Evolutionary conservation across 495 filamentous ascomycete species (phyloP).

Genomic region (Aspergillus steynii): DNA sequence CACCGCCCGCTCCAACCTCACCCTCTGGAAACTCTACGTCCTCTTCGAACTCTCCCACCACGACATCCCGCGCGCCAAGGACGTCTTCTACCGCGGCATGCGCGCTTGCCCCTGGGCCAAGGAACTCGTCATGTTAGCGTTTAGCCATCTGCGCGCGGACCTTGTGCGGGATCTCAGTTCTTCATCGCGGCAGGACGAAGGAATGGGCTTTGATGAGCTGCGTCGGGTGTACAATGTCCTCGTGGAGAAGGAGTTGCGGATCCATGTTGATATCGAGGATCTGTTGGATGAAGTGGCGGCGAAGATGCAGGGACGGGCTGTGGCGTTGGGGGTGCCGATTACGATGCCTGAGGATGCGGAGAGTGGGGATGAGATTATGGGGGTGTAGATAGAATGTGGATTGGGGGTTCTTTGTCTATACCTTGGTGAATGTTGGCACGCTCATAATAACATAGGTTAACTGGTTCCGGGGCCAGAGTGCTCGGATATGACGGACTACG

Average conservation of each 20-base stretch:
- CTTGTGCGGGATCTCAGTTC: constrained; percentile 1
- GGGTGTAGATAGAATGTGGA: constrained; percentile 8
- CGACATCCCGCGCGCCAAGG: constrained; percentile 45
- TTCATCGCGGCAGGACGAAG: constrained; percentile 10
- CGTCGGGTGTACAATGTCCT: constrained; percentile 50
- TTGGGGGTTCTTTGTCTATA: neutral
- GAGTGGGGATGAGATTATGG: constrained; percentile 26
- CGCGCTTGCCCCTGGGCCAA: constrained; percentile 76
- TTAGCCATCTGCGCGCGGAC: constrained; percentile 48
- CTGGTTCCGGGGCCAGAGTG: too few relatives aligned
- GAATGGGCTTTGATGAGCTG: constrained; percentile 43
- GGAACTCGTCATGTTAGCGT: constrained; percentile 63
- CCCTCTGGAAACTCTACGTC: constrained; percentile 69
- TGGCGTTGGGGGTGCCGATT: constrained; percentile 22
- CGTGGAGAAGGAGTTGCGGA: constrained; percentile 53
- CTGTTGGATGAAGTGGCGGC: constrained; percentile 24
- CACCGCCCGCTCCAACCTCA: constrained; percentile 38
- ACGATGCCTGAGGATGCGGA: constrained; percentile 32
- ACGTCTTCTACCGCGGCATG: constrained; percentile 47
- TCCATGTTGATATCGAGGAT: constrained; percentile 46
- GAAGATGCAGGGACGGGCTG: constrained; percentile 13
- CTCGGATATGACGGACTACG: too few relatives aligned
- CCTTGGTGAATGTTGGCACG: too few relatives aligned
- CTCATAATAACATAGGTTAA: too few relatives aligned
- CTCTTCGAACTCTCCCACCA: constrained; percentile 49